Evolutionary conservation across 2,329 filamentous ascomycete species (phyloP).

Genomic region (Colletotrichum orchidophilum): DNA sequence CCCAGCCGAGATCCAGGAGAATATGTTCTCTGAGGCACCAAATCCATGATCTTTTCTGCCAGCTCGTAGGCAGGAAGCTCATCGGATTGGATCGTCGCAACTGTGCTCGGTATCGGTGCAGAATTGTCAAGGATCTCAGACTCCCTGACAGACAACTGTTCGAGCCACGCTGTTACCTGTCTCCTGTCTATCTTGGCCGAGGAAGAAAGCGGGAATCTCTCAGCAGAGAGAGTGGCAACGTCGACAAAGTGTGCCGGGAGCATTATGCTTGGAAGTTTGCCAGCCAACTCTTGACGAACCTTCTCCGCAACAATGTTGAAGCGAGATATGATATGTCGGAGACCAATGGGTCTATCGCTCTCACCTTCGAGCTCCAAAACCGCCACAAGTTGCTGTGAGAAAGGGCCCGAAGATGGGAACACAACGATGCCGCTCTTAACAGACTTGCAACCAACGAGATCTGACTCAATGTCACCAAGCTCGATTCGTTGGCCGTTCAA

Average conservation of each 20-base stretch:
- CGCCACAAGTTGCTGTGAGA: slow-evolving; percentile 3
- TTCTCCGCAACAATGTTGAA: neutral
- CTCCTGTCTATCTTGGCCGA: neutral
- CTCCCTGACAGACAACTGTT: neutral
- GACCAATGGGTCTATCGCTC: neutral
- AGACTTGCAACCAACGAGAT: neutral
- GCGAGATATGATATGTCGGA: accelerated
- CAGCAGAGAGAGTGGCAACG: neutral
- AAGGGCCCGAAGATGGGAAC: neutral
- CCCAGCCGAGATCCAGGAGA: accelerated
- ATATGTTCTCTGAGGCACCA: neutral
- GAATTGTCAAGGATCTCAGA: neutral
- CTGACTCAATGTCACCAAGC: slow-evolving; percentile 36
- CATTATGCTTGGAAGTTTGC: slow-evolving; percentile 5
- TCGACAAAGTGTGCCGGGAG: slow-evolving; percentile 8
- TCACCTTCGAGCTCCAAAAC: neutral
- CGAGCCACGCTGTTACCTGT: neutral
- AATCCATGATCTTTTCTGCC: neutral
- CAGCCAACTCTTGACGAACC: neutral
- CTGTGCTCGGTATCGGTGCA: neutral
- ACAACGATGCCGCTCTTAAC: neutral
- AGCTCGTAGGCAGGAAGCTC: slow-evolving; percentile 8
- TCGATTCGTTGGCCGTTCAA: slow-evolving; percentile 38
- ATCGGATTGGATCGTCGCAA: neutral
- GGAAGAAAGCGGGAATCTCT: neutral